Evolutionary conservation across 305 asterid genomes (phyloP), one percentile per base, ranked within the genome.

Genomic region (Fraxinus baroniana): DNA sequence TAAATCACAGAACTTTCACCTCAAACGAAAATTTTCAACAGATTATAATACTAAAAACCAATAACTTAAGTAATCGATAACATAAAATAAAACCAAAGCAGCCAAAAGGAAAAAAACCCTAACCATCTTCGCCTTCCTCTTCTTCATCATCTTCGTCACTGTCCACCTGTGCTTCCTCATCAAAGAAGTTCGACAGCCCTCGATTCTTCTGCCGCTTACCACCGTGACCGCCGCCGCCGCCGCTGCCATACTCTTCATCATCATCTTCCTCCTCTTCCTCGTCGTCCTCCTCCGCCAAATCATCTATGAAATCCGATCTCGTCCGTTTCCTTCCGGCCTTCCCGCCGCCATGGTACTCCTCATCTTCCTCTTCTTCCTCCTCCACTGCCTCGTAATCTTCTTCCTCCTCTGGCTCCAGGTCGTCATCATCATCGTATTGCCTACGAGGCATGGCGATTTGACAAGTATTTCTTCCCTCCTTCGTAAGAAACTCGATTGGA

Each of bases 61-160:
- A 13, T 70, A 32, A 22, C 5, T 60, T 7, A 36, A 41, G 13
- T 7, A 74, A 44, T 22, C 24, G 20, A 36, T 28, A 4, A 35
- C 10, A 32, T 30, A 35, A 30, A 49, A 66, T 18, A 17, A 70
- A 78, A 33, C 12, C 62, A 41, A 74, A 52, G 6, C 75, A 41
- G n/a, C 35, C 17, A 49, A 36, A 73, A 17, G 20, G 32, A 44
- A 49, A 66, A 81, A 41, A 83, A 75, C 60, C 74, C 90, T 90
- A 83, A 94, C 98, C 98, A 80, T 94, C 98, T 76, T 93, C 99
- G 81, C 91, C 98, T 70, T 94, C 98, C 64, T 94, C 98, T 32
- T 96, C 99, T 35, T 96, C 98, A 83, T 96, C 99, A 0, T 94
- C 98, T 2, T 92, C 98, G 35, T 93, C 99, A 84, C 91, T 91